phyloP scores from a whole-genome alignment of 257 asterid genomes.

The Schizonepeta tenuifolia region DNA sequence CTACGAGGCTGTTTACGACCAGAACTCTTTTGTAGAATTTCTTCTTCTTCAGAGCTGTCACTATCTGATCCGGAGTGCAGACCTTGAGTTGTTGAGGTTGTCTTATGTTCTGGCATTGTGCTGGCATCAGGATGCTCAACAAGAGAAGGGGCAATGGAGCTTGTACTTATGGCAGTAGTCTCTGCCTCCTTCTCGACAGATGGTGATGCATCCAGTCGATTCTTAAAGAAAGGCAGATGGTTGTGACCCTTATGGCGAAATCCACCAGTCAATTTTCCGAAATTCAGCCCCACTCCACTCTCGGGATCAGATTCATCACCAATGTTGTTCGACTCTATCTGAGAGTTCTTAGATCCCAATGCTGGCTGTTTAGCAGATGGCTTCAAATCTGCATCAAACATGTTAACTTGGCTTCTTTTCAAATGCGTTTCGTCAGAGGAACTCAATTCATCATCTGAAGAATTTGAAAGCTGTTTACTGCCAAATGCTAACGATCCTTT shows the following conservation, averaged over 20 bases:
- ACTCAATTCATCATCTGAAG: slow-evolving; percentile 48
- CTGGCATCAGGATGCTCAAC: slow-evolving; percentile 41
- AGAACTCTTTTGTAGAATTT: slow-evolving; percentile 40
- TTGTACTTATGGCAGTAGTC: slow-evolving; percentile 27
- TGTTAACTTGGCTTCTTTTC: slow-evolving; percentile 29
- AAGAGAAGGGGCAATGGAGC: slow-evolving; percentile 33
- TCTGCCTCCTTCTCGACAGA: slow-evolving; percentile 41
- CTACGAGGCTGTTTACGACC: slow-evolving; percentile 31
- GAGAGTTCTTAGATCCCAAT: slow-evolving; percentile 34
- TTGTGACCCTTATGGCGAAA: slow-evolving; percentile 68
- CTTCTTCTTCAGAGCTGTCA: slow-evolving; percentile 58
- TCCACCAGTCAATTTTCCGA: slow-evolving; percentile 87
- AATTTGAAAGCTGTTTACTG: slow-evolving; percentile 27
- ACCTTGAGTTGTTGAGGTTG: slow-evolving; percentile 42
- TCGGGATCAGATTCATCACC: slow-evolving; percentile 43
- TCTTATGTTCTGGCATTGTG: slow-evolving; percentile 30
- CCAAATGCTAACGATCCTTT: slow-evolving; percentile 34
- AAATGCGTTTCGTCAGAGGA: slow-evolving; percentile 23
- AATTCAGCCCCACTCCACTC: slow-evolving; percentile 50
- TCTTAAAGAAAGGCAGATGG: slow-evolving; percentile 57
- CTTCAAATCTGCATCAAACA: slow-evolving; percentile 29
- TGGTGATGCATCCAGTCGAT: slow-evolving; percentile 43
- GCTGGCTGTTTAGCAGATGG: slow-evolving; percentile 38
- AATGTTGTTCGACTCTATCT: slow-evolving; percentile 20
- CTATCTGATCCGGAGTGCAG: slow-evolving; percentile 44